Evolutionary conservation across 306 rosid species (phyloP).

Genomic region (Myrica gale): DNA sequence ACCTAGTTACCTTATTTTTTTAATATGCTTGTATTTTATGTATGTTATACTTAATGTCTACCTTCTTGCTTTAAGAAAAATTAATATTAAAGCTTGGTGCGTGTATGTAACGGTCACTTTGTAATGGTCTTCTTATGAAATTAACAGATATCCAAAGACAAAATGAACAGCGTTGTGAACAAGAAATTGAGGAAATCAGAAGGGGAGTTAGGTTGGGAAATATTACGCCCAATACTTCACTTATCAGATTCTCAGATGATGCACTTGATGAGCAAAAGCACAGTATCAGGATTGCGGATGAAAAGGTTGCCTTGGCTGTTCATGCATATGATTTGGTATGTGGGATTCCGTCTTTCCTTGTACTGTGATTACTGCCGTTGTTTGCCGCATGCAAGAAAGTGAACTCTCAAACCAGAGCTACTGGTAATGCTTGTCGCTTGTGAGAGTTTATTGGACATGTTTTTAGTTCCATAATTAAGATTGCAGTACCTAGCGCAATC

Average conservation of each 20-base stretch:
- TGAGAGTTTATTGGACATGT: background rate
- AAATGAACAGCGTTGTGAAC: constrained; percentile 83
- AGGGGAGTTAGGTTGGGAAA: constrained; percentile 72
- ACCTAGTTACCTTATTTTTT: background rate
- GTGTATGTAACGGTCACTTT: constrained; percentile 6
- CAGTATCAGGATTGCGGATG: constrained; percentile 87
- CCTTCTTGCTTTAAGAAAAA: constrained; percentile 9
- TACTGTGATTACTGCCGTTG: constrained; percentile 6
- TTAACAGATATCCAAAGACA: constrained; percentile 73
- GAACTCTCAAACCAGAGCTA: background rate
- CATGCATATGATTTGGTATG: constrained; percentile 97
- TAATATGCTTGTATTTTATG: background rate
- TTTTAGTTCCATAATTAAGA: background rate
- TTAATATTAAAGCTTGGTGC: background rate
- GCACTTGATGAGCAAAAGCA: constrained; percentile 98
- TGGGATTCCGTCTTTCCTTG: constrained; percentile 18
- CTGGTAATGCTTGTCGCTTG: background rate
- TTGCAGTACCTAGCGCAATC: background rate
- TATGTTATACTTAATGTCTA: constrained; percentile 7
- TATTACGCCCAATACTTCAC: constrained; percentile 59
- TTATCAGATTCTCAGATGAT: constrained; percentile 76
- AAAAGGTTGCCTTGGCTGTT: constrained; percentile 83
- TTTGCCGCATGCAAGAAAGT: background rate
- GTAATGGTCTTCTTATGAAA: constrained; percentile 17
- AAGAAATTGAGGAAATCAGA: constrained; percentile 85